phyloP scores from a whole-genome alignment of 192 early-diverging fungal species.

The Backusella westeae region DNA sequence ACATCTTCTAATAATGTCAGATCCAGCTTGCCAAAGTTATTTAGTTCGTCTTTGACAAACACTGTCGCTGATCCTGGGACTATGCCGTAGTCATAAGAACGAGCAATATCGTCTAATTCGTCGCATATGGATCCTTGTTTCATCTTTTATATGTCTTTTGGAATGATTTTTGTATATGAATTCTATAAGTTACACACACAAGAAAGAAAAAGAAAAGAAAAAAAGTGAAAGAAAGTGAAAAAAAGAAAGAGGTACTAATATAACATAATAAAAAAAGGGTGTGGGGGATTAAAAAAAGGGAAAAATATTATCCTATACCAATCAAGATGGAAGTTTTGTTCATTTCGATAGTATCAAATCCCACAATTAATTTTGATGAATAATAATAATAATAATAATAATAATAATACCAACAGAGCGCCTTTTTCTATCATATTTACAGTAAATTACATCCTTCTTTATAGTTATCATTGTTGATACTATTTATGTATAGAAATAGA shows the following conservation, averaged over 20 bases:
- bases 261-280: background rate
- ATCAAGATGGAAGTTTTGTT: background rate
- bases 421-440: background rate
- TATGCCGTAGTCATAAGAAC: conserved; percentile 26
- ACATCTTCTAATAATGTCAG: conserved; percentile 22
- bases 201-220: background rate
- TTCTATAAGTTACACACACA: background rate
- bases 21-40: conserved; percentile 13
- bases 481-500: background rate
- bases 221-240: background rate
- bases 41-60: conserved; percentile 20
- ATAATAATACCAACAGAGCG: background rate
- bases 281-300: conserved; percentile 1
- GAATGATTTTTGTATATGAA: background rate
- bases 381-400: background rate
- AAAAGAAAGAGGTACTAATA: background rate
- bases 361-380: conserved; percentile 10
- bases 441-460: background rate
- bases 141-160: background rate
- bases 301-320: background rate
- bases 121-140: conserved; percentile 4
- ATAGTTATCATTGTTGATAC: background rate
- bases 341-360: conserved; percentile 1
- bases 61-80: conserved; percentile 25
- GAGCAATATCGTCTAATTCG: conserved; percentile 18